These are phyloP conservation scores for Calonectria leucothoes DNA, from an alignment of 2,329 filamentous ascomycete species.

Conservation along the genomic window DNA sequence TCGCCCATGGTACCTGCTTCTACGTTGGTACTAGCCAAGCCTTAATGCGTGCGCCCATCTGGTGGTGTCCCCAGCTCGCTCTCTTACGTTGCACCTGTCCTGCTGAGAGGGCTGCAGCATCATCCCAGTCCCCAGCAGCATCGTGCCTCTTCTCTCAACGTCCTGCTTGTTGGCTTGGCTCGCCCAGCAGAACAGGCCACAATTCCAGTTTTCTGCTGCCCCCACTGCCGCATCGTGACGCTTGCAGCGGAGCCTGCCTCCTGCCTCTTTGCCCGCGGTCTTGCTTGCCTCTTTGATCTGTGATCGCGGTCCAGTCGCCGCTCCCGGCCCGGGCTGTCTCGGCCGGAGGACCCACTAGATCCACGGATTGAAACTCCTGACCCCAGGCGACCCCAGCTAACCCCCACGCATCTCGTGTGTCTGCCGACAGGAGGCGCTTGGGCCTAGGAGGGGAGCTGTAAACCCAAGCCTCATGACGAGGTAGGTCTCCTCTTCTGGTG, in stretches of 20 bases:
- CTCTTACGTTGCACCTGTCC: neutral
- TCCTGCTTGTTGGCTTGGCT: neutral
- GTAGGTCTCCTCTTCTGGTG: constrained; percentile 21
- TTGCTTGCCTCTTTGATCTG: constrained; percentile 9
- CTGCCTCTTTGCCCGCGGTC: neutral
- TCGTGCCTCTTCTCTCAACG: neutral
- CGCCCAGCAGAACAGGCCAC: constrained; percentile 11
- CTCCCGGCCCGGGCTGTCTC: constrained; percentile 40
- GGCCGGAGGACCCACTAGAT: constrained; percentile 34
- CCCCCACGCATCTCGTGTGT: constrained; percentile 39
- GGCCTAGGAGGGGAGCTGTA: constrained; percentile 19
- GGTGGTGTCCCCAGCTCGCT: neutral
- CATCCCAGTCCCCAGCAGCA: neutral
- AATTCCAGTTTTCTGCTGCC: constrained; percentile 4
- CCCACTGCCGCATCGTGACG: constrained; percentile 21
- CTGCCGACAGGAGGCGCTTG: constrained; percentile 30
- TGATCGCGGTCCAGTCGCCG: constrained; percentile 20
- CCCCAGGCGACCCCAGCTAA: constrained; percentile 29
- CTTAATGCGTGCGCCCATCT: neutral
- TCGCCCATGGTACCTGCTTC: constrained; percentile 41
- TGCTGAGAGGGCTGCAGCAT: constrained; percentile 3
- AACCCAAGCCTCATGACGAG: constrained; percentile 40
- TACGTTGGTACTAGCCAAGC: constrained; percentile 6
- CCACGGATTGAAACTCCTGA: constrained; percentile 23
- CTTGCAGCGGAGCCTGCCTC: neutral